Evolutionary conservation across 371 early-diverging fungal genomes (phyloP).

Genomic region (Mortierella sp.): DNA sequence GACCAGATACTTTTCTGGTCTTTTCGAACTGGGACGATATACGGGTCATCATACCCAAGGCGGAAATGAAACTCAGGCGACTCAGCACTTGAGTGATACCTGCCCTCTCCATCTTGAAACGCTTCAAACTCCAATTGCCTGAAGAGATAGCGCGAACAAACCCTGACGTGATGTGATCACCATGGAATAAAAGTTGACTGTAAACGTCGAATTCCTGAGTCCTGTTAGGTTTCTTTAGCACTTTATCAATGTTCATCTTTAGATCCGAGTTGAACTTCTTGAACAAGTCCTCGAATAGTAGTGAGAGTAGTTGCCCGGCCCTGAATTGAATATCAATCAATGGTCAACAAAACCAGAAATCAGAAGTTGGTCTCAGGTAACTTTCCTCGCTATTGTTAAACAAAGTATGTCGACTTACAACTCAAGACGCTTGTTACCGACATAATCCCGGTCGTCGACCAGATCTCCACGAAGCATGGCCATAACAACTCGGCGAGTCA

Average conservation of each 20-base stretch:
- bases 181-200: slow-evolving; percentile 86
- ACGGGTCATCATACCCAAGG: slow-evolving; percentile 99
- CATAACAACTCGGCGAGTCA: slow-evolving; percentile 96
- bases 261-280: slow-evolving; percentile 95
- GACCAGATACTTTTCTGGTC: slow-evolving; percentile 99
- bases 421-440: slow-evolving; percentile 99
- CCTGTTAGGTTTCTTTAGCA: slow-evolving; percentile 92
- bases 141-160: slow-evolving; percentile 98
- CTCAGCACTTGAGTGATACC: slow-evolving; percentile 99
- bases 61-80: slow-evolving; percentile 96
- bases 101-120: slow-evolving; percentile 99
- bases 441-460: slow-evolving; percentile 99
- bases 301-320: slow-evolving; percentile 97
- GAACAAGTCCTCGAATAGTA: slow-evolving; percentile 99
- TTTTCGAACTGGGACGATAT: slow-evolving; percentile 99
- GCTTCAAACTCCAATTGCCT: slow-evolving; percentile 99
- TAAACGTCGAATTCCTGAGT: slow-evolving; percentile 96
- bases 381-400: no score
- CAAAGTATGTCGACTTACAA: no score
- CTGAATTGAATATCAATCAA: slow-evolving; percentile 51
- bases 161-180: slow-evolving; percentile 94
- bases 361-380: not conserved
- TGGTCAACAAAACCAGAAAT: not conserved
- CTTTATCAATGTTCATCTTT: slow-evolving; percentile 92
- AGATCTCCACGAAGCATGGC: slow-evolving; percentile 84